Conservation (phyloP, 352 stramenopile genomes). For the Achlya hypogyna region DNA sequence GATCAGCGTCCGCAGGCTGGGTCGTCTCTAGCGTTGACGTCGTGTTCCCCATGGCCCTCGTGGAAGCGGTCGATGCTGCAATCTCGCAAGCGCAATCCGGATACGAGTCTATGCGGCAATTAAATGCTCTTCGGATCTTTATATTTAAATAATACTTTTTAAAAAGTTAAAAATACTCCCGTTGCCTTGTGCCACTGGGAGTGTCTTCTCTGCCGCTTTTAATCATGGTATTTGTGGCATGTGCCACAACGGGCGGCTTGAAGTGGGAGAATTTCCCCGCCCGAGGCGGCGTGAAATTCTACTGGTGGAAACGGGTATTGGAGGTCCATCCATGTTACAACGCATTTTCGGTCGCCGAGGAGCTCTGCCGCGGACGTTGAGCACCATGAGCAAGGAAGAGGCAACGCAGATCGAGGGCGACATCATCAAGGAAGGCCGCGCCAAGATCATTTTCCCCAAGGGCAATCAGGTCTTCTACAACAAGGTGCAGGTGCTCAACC, state of each 20-base stretch:
- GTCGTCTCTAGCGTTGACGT: too few relatives aligned
- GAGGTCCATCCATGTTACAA: constrained; percentile 2
- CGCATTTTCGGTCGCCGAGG: not conserved
- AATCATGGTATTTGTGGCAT: too few relatives aligned
- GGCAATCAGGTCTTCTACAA: constrained; percentile 91
- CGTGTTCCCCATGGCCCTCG: too few relatives aligned
- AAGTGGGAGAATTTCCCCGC: not conserved
- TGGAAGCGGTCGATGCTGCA: too few relatives aligned
- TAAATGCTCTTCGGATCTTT: too few relatives aligned
- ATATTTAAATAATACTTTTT: too few relatives aligned
- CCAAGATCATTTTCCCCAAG: constrained; percentile 86
- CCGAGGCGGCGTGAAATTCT: not conserved
- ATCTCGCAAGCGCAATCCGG: too few relatives aligned
- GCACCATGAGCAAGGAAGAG: constrained; percentile 19
- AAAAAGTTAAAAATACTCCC: too few relatives aligned
- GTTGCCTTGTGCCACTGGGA: too few relatives aligned
- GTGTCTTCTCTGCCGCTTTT: too few relatives aligned
- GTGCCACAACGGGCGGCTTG: not conserved
- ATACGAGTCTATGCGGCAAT: too few relatives aligned
- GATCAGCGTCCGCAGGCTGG: not conserved
- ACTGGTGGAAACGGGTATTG: not conserved
- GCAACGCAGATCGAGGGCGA: constrained; percentile 55
- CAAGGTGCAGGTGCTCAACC: constrained; percentile 96
- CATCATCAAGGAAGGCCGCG: constrained; percentile 84
- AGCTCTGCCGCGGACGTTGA: not conserved